phyloP scores from a whole-genome alignment of 2,329 filamentous ascomycete genomes.

The Ophiostoma ulmi region DNA sequence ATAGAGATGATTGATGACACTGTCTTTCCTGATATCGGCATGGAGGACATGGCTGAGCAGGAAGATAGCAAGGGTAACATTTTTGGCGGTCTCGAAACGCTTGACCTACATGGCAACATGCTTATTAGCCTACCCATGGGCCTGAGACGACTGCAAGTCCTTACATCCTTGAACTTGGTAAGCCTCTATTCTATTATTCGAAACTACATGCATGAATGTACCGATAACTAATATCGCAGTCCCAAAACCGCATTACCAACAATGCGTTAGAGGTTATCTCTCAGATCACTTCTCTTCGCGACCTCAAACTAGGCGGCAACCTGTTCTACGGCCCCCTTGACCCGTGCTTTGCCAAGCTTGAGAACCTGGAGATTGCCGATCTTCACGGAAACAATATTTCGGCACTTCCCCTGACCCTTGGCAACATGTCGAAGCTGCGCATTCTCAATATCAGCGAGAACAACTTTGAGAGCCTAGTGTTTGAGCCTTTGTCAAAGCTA shows the following conservation, averaged over 20 bases:
- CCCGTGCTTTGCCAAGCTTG: conserved; percentile 56
- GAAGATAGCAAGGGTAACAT: conserved; percentile 66
- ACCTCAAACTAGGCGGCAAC: conserved; percentile 79
- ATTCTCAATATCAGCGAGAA: conserved; percentile 79
- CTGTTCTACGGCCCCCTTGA: conserved; percentile 64
- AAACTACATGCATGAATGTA: not conserved
- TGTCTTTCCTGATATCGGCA: conserved; percentile 70
- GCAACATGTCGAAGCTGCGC: conserved; percentile 63
- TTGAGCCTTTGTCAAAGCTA: conserved; percentile 61
- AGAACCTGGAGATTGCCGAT: conserved; percentile 72
- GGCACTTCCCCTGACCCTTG: conserved; percentile 61
- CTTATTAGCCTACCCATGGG: conserved; percentile 69
- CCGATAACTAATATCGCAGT: conserved; percentile 42
- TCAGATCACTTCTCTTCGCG: conserved; percentile 66
- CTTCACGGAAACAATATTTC: conserved; percentile 75
- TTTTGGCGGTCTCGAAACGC: conserved; percentile 72
- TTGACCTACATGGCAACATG: conserved; percentile 83
- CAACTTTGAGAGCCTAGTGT: conserved; percentile 63
- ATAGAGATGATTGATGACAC: conserved; percentile 66
- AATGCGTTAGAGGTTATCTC: conserved; percentile 66
- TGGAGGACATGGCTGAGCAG: conserved; percentile 54
- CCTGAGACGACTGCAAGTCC: conserved; percentile 62
- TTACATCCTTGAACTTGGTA: conserved; percentile 80
- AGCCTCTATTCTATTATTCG: conserved; percentile 32
- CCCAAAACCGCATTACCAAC: conserved; percentile 74